phyloP scores from a whole-genome alignment of 768 basidiomycete genomes.

The Kwoniella sp. region DNA sequence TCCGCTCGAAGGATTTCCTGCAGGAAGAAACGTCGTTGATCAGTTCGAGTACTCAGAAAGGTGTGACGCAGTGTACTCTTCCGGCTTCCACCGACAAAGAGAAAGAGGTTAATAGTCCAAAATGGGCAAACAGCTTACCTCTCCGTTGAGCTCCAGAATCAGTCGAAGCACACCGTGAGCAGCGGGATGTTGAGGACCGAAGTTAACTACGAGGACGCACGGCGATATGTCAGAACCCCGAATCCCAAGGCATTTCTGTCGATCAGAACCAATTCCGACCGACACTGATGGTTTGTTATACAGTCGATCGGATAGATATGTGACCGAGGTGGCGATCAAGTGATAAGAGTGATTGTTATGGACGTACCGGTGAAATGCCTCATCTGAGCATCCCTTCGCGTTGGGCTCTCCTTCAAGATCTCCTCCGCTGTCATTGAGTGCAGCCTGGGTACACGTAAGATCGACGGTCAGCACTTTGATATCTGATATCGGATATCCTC shows the following conservation, averaged over 20 bases:
- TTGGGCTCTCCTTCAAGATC: conserved; percentile 74
- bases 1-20: conserved; percentile 57
- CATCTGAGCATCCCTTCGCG: conserved; percentile 74
- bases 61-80: too few relatives aligned
- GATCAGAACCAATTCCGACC: too few relatives aligned
- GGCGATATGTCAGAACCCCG: background rate
- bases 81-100: background rate
- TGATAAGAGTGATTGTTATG: background rate
- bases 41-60: too few relatives aligned
- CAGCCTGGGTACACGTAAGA: conserved; percentile 55
- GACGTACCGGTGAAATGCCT: conserved; percentile 85
- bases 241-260: too few relatives aligned
- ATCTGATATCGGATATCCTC: background rate
- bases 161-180: conserved; percentile 97
- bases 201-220: conserved; percentile 69
- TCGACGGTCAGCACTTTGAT: background rate
- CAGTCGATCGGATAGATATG: conserved; percentile 12
- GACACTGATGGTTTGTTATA: background rate
- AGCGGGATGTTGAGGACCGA: conserved; percentile 97
- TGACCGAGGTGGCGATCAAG: background rate
- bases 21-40: background rate
- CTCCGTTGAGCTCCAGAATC: conserved; percentile 96
- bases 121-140: conserved; percentile 59
- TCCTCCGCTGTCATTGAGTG: conserved; percentile 77
- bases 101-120: background rate